Evolutionary conservation across 208 protist species (phyloP).

Genomic region (Baffinella frigidus): DNA sequence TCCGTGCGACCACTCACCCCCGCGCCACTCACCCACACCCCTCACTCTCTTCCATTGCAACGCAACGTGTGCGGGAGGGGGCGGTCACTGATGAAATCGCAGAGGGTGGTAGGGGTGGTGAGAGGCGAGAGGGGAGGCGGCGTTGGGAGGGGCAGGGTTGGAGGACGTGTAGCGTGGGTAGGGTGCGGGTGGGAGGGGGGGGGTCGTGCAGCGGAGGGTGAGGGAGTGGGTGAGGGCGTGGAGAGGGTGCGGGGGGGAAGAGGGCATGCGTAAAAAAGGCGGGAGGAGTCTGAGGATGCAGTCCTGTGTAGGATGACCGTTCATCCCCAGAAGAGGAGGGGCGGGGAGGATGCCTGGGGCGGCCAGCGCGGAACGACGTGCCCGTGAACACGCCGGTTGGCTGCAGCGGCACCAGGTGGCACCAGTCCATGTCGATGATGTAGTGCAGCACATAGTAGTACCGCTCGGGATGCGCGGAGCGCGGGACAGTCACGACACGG

Average conservation of each 20-base stretch:
- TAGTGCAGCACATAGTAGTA: conserved; percentile 52
- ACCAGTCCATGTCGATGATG: conserved; percentile 53
- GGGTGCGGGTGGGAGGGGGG: background rate
- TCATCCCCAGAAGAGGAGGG: background rate
- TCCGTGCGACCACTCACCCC: no score
- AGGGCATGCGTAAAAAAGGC: background rate
- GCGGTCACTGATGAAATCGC: background rate
- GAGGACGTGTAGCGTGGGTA: background rate
- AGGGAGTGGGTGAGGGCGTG: background rate
- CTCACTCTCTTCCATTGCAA: background rate
- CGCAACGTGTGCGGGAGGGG: background rate
- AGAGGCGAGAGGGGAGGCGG: background rate
- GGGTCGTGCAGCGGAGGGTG: background rate
- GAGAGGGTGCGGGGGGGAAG: background rate
- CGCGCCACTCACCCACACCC: no score
- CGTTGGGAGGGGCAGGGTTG: background rate
- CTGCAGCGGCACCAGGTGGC: conserved; percentile 40
- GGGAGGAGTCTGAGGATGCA: background rate
- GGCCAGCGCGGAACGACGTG: background rate
- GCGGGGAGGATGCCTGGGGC: background rate
- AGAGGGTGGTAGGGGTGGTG: background rate
- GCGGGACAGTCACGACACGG: background rate
- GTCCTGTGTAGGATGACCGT: background rate
- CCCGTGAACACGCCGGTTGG: background rate
- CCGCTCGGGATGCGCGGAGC: background rate